Base-by-base conservation (phyloP, 2,329 filamentous ascomycete genomes). In the Paecilomyces niveus region DNA sequence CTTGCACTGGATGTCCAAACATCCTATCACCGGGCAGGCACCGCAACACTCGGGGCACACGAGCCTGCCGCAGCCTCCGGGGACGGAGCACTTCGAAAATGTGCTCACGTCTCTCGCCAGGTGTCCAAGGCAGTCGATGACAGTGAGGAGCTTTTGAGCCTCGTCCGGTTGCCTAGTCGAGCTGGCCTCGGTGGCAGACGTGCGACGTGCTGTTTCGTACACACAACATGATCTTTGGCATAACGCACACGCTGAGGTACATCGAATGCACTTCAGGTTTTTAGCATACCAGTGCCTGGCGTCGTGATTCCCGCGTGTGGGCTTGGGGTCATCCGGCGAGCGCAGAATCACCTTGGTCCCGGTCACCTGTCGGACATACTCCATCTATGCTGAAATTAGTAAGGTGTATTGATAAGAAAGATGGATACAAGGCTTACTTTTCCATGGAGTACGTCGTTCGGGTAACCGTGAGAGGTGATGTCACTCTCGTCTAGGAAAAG, bases 21-120 rank as follows among this genome's bases (percentile, higher is more conserved):
- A 76, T 26, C 67, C 60, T 26, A 64, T 61, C 31, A 65, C 63
- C 3, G 71, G 70, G 58, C 74, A 76, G 15, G 65, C 60, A 9
- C 72, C 71, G 61, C 70, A 73, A 60, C 71, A 75, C 29, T 65
- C 60, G 1, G 71, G 67, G 58, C 72, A 75, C 11, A 74, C 68
- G 58, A 65, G 64, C 53, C 64, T 63, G 53, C 65, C 71, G 60
- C 68, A 74, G 10, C 65, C 68, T 39, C 64, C 66, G 53, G 60
- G 56, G 24, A 59, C 55, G 3, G 68, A 70, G 59, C 74, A 76
- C 57, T 66, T 61, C 6, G 72, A 62, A 58, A 71, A 75, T 1
- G 71, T 75, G 18, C 61, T 65, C 8, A 57, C 54, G 51, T 73
- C 71, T 49, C 61, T 64, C n/a, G 67, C 68, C 24, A 62, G 60